phyloP scores from a whole-genome alignment of 768 basidiomycete species.

The Leucocoprinus birnbaumii region DNA sequence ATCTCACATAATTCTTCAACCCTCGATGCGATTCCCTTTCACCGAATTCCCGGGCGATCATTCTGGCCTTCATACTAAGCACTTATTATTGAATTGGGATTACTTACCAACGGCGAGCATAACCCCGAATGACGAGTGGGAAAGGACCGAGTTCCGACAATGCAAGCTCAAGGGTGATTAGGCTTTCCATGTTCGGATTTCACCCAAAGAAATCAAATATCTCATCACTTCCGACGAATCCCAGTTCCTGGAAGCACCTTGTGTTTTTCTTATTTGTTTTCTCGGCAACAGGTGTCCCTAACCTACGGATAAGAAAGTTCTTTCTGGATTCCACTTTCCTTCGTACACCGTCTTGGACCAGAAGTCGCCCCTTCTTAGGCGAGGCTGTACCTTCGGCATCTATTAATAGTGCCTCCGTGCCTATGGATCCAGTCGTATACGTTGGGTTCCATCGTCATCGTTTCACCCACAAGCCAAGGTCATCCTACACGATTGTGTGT shows the following conservation, averaged over 20 bases:
- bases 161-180: background rate
- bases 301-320: background rate
- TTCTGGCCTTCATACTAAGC: background rate
- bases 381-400: background rate
- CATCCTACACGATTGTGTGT: background rate
- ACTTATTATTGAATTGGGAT: background rate
- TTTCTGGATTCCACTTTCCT: background rate
- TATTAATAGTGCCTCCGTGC: background rate
- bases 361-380: background rate
- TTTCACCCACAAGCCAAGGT: no score
- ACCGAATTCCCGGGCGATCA: no score
- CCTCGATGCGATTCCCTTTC: no score
- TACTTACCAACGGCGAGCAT: background rate
- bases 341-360: background rate
- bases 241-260: slow-evolving; percentile 5
- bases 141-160: no score
- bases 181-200: slow-evolving; percentile 8
- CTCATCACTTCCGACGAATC: slow-evolving; percentile 6
- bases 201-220: background rate
- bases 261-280: background rate
- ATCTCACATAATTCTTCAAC: no score
- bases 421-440: background rate
- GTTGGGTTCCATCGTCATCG: no score
- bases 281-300: background rate
- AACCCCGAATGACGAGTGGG: slow-evolving; percentile 6